A percentile compares a stretch with the other conserved stretches of the same genome.
These are phyloP conservation scores for Punctularia strigosozonata DNA, from an alignment of 768 basidiomycete genomes.

Conservation along the genomic window DNA sequence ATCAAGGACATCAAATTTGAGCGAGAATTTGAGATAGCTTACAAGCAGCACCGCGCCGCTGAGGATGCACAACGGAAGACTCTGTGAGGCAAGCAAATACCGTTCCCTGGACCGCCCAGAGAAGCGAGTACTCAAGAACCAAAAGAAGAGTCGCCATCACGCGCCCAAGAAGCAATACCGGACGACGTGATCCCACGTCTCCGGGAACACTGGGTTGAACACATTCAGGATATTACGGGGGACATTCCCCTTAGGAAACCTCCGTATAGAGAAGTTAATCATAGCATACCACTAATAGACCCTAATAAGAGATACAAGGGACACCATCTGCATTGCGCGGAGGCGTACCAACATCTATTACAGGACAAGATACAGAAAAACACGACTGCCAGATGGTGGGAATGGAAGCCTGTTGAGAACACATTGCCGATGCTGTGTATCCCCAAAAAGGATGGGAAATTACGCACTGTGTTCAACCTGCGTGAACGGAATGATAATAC, in stretches of 20 bases:
- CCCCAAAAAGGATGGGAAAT: neutral
- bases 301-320: conserved; percentile 19
- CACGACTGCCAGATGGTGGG: conserved; percentile 23
- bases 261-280: conserved; percentile 27
- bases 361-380: conserved; percentile 21
- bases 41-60: too few species aligned
- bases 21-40: too few species aligned
- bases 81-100: too few species aligned
- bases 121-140: too few species aligned
- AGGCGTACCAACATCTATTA: conserved; percentile 17
- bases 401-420: conserved; percentile 4
- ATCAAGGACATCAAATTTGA: too few species aligned
- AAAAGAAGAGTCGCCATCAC: too few species aligned
- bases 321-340: conserved; percentile 19
- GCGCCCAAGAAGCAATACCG: neutral
- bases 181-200: neutral
- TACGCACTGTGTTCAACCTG: neutral
- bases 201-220: conserved; percentile 12
- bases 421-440: conserved; percentile 7
- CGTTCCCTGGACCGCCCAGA: too few species aligned
- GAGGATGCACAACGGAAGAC: too few species aligned
- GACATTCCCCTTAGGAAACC: conserved; percentile 17
- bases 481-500: neutral
- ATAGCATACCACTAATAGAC: conserved; percentile 27
- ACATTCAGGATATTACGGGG: conserved; percentile 10